A percentile compares a stretch with the other conserved stretches of the same genome.
Evolutionary conservation across 1,284 basidiomycete species (phyloP).

Genomic region (Tylopilus microsporus): DNA sequence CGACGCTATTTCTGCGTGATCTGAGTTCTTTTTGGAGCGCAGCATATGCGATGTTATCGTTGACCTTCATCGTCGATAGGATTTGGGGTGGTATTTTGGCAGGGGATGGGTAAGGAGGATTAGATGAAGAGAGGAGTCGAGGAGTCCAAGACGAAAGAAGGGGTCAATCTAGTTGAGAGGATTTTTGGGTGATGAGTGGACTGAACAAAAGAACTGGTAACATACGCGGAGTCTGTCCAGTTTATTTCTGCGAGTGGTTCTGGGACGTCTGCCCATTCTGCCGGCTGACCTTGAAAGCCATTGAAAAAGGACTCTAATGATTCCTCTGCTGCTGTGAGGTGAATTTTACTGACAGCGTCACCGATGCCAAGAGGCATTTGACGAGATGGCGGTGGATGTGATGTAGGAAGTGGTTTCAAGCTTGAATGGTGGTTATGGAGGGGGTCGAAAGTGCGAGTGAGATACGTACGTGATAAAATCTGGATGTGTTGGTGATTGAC

Average conservation of each 20-base stretch:
- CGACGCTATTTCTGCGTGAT: constrained; percentile 74
- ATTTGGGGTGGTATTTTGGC: constrained; percentile 77
- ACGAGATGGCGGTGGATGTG: constrained; percentile 78
- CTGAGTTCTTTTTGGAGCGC: constrained; percentile 76
- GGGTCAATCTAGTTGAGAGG: constrained; percentile 81
- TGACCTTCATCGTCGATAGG: constrained; percentile 72
- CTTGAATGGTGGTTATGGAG: constrained; percentile 35
- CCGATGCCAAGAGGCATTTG: constrained; percentile 91
- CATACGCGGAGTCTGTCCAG: constrained; percentile 81
- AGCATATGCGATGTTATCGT: constrained; percentile 88
- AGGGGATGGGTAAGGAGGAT: constrained; percentile 55
- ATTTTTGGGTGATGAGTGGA: constrained; percentile 34
- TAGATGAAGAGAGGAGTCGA: constrained; percentile 45
- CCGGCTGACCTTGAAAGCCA: constrained; percentile 77
- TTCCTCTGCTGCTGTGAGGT: constrained; percentile 74
- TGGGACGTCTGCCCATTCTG: constrained; percentile 80
- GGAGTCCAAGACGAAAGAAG: constrained; percentile 80
- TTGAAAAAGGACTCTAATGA: constrained; percentile 71
- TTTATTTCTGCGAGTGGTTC: constrained; percentile 67
- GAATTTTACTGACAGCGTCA: constrained; percentile 81
- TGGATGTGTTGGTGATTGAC: constrained; percentile 59
- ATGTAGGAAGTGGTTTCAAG: constrained; percentile 70
- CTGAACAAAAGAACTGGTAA: not conserved
- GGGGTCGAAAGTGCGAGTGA: not conserved
- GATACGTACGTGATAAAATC: constrained; percentile 68